Evolutionary conservation across 768 basidiomycete species (phyloP), one percentile per base, ranked within the genome.

Genomic region (Termitomyces sp.): DNA sequence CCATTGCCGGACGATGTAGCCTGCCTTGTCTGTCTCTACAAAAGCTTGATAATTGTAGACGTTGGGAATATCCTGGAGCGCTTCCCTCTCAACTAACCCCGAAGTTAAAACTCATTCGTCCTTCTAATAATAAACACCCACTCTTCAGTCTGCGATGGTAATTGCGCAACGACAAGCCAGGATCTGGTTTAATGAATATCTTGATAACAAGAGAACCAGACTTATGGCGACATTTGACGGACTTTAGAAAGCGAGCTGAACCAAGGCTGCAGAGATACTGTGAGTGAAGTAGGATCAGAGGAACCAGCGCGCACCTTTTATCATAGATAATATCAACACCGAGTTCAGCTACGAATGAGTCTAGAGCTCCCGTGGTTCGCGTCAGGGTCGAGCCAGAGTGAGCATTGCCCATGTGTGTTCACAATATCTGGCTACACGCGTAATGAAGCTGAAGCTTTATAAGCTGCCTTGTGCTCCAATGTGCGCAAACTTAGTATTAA

Each of bases 1-100:
- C 92, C 93, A 99, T 70, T 98, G 96, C 22, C 96, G 80, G 54
- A 98, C 84, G 31, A 98, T 83, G 71, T 95, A 98, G 0, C 94
- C 97, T 7, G 95, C 97, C 68, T 90, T 92, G 64, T 98, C 97
- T 0, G 94, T 97, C 73, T 98, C 97, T 4, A 93, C 83, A 56
- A 95, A 92, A 0, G 85, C 78, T 62, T 95, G 92, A 68, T 94
- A 95, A 59, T 84, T 86, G 71, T 94, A 91, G 10, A 95, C 81
- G 70, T 98, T 97, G 2, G 89, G 80, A 37, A 97, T 85, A 69
- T 95, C 94, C 3, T 77, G 71, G 37, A 99, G 74, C 0, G 88
- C 80, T 59, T 98, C 94, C 59, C 91, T 80, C 67, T 98, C 94
- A 57, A 85, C 95, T 97, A 68, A 10, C 52, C 34, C 57, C n/a